These are phyloP conservation scores for Lasiodiplodia sp. DNA, from an alignment of 2,329 filamentous ascomycete species.

Conservation along the genomic window DNA sequence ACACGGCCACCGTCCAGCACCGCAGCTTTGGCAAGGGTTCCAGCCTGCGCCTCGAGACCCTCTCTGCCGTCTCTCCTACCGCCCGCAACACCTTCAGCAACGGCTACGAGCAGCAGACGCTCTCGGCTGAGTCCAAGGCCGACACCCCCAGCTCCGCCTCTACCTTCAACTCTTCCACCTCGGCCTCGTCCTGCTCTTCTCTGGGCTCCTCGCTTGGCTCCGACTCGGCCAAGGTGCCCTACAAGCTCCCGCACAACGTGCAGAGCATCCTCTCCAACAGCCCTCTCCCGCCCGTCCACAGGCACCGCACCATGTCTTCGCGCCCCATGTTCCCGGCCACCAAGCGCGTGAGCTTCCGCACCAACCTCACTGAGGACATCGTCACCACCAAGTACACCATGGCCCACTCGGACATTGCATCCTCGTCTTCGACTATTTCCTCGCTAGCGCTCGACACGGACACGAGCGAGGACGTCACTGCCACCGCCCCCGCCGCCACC, in stretches of 20 bases:
- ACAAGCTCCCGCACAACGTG: slow-evolving; percentile 55
- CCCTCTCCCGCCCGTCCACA: slow-evolving; percentile 45
- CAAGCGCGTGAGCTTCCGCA: slow-evolving; percentile 65
- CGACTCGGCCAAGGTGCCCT: slow-evolving; percentile 48
- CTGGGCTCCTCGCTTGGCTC: slow-evolving; percentile 38
- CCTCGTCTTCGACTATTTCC: slow-evolving; percentile 46
- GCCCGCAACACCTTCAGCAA: slow-evolving; percentile 69
- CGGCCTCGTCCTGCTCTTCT: slow-evolving; percentile 37
- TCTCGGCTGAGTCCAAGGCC: slow-evolving; percentile 39
- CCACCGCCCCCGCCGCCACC: background rate
- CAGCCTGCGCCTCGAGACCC: slow-evolving; percentile 60
- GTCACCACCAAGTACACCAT: slow-evolving; percentile 62
- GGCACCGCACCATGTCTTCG: slow-evolving; percentile 51
- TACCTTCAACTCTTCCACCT: slow-evolving; percentile 47
- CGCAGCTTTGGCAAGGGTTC: slow-evolving; percentile 62
- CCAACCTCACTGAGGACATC: slow-evolving; percentile 66
- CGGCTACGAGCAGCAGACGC: slow-evolving; percentile 55
- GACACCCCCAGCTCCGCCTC: slow-evolving; percentile 49
- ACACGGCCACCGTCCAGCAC: slow-evolving; percentile 59
- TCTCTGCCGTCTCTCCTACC: slow-evolving; percentile 66
- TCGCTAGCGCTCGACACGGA: slow-evolving; percentile 39
- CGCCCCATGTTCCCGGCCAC: slow-evolving; percentile 60
- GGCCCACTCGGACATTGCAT: slow-evolving; percentile 63
- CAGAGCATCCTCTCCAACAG: slow-evolving; percentile 56
- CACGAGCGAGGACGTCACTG: slow-evolving; percentile 25